Conservation (phyloP, 352 stramenopile genomes). For the Pythium dissotocum region DNA sequence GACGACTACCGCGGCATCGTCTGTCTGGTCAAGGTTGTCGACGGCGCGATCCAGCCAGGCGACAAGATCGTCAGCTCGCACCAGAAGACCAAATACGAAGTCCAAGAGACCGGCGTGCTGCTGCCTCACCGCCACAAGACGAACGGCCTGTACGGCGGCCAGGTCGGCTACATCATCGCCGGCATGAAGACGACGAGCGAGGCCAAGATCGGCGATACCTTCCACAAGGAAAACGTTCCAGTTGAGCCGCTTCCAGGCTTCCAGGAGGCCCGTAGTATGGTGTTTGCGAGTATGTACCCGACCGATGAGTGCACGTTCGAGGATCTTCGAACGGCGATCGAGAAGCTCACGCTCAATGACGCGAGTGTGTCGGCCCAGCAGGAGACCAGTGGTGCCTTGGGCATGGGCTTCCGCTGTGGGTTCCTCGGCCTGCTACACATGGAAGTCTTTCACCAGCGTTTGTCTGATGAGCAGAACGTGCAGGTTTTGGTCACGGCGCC, state of each 20-base stretch:
- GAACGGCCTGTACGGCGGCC: constrained; percentile 79
- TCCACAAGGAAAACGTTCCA: constrained; percentile 64
- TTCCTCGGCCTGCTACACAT: constrained; percentile 98
- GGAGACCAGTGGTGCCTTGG: constrained; percentile 93
- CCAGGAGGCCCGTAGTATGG: constrained; percentile 91
- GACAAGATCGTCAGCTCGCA: constrained; percentile 79
- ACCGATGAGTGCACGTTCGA: constrained; percentile 96
- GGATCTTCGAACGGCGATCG: constrained; percentile 94
- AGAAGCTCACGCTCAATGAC: constrained; percentile 98
- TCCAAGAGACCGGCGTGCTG: constrained; percentile 96
- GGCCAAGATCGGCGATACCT: constrained; percentile 91
- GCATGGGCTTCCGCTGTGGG: constrained; percentile 95
- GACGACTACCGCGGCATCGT: constrained; percentile 95
- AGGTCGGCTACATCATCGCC: constrained; percentile 98
- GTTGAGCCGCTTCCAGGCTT: constrained; percentile 77
- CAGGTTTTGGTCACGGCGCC: constrained; percentile 98
- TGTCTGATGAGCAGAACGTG: constrained; percentile 97
- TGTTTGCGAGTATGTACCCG: constrained; percentile 99
- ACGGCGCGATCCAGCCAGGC: constrained; percentile 88
- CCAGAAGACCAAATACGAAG: constrained; percentile 88
- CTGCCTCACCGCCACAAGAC: constrained; percentile 85
- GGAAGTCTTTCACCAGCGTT: constrained; percentile 98
- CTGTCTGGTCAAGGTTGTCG: constrained; percentile 94
- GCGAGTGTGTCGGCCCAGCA: constrained; percentile 94
- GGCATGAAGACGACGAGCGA: constrained; percentile 97